A percentile compares a stretch with the other conserved stretches of the same genome.
Evolutionary conservation across 805 yeast species (phyloP).

Genomic region (Candida glaebosa): DNA sequence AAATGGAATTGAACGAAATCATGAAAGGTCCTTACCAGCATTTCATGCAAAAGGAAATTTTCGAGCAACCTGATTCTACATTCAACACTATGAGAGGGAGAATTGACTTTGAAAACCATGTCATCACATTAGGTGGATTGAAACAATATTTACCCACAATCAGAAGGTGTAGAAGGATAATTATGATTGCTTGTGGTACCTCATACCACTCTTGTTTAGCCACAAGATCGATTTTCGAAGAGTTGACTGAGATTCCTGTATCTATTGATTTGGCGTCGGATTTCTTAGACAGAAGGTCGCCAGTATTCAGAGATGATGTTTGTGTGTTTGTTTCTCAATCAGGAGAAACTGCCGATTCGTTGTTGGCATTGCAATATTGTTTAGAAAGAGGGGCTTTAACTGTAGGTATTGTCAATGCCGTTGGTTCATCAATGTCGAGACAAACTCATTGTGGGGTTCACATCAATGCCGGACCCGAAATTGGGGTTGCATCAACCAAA

Average conservation of each 20-base stretch:
- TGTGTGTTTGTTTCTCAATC: conserved; percentile 97
- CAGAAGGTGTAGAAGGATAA: conserved; percentile 90
- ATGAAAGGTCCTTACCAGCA: conserved; percentile 97
- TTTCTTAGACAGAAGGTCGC: conserved; percentile 89
- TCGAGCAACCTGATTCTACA: conserved; percentile 97
- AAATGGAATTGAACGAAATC: conserved; percentile 94
- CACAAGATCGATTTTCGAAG: conserved; percentile 94
- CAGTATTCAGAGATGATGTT: conserved; percentile 98
- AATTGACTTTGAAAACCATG: conserved; percentile 79
- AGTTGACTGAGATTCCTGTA: conserved; percentile 91
- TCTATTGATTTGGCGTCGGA: conserved; percentile 92
- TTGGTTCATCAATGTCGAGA: conserved; percentile 95
- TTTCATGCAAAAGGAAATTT: conserved; percentile 98
- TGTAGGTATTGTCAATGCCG: conserved; percentile 95
- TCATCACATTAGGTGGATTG: conserved; percentile 86
- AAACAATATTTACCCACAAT: conserved; percentile 80
- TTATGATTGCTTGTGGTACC: conserved; percentile 99
- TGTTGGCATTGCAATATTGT: conserved; percentile 93
- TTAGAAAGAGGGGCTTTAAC: conserved; percentile 96
- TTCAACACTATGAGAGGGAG: conserved; percentile 99
- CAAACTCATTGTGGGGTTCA: conserved; percentile 99
- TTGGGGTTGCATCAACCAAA: conserved; percentile 98
- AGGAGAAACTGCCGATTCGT: conserved; percentile 98
- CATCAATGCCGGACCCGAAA: conserved; percentile 98
- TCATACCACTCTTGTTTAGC: conserved; percentile 98